A percentile compares a stretch with the other conserved stretches of the same genome.
These are phyloP conservation scores for Yarrowia keelungensis DNA, from an alignment of 805 yeast genomes.

Conservation along the genomic window DNA sequence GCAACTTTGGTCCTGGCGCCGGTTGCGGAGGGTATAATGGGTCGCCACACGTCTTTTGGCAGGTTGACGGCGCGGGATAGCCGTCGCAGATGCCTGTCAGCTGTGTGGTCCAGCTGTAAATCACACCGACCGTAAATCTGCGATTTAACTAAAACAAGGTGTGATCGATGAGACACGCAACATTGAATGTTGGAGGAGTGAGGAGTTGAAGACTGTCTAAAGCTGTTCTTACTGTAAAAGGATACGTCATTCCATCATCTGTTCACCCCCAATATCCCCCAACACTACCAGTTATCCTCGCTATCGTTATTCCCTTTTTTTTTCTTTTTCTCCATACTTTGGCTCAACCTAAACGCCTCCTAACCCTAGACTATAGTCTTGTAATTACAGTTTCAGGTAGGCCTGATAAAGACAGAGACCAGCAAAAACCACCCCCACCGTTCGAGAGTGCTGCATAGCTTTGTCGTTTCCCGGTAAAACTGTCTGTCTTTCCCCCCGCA, in stretches of 20 bases:
- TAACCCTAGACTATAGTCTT: slow-evolving; percentile 20
- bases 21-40: slow-evolving; percentile 4
- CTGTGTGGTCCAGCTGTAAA: background rate
- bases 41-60: background rate
- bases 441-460: slow-evolving; percentile 27
- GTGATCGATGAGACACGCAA: too few species aligned
- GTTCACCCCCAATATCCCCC: too few species aligned
- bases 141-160: background rate
- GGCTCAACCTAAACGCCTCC: slow-evolving; percentile 3
- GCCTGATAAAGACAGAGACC: slow-evolving; percentile 32
- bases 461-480: slow-evolving; percentile 20
- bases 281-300: too few species aligned
- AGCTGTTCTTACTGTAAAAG: too few species aligned
- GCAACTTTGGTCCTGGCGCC: background rate
- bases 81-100: slow-evolving; percentile 6
- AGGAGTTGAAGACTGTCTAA: too few species aligned
- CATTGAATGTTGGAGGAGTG: too few species aligned
- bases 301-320: background rate
- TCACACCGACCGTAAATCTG: slow-evolving; percentile 4
- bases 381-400: slow-evolving; percentile 8
- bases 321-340: slow-evolving; percentile 1
- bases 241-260: too few species aligned
- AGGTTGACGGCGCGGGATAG: slow-evolving; percentile 7
- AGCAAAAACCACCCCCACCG: slow-evolving; percentile 31
- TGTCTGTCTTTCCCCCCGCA: slow-evolving; percentile 3